Base-by-base conservation (phyloP, 345 rosid genomes). In the Citrus hindsii region DNA sequence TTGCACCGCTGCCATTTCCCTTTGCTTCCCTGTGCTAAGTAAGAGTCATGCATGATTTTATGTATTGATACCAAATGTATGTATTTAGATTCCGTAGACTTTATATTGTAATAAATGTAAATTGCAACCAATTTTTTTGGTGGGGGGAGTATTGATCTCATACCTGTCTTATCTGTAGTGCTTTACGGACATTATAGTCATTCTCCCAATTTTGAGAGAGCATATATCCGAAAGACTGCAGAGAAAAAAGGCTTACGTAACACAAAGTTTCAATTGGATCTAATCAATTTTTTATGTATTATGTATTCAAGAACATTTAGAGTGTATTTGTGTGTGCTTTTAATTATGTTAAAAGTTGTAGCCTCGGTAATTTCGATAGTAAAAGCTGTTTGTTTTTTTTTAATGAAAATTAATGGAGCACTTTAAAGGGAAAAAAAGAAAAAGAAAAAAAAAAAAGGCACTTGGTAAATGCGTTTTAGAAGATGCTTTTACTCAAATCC, bases 141-240 rank as follows among this genome's bases (percentile, higher is more conserved):
- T 0, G 46, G 46, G 12, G 13, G 13, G 46, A 9, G 48, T 42
- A 24, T 18, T 60, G 7, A 30, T 67, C 55, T 67, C 76, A 25
- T 79, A 89, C 93, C 87, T 89, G 71, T 65, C 84, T 77, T 24
- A 89, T 46, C 13, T 69, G 75, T 42, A 87, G 89, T 8, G 90
- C 86, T n/a, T 82, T 69, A 2, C 62, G 83, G 59, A 87, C 91
- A 19, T 67, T 69, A 24, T 80, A 46, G 22, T 89, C 79, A 13
- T 87, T 81, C n/a, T 19, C 74, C 92, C 92, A 88, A 32, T 71
- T 75, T 10, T 59, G 5, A 32, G 83, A 72, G 4, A 89, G 86
- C 68, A 81, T 70, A 79, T 84, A 85, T 4, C 73, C 58, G 9
- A 84, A 86, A 73, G 58, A 21, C 91, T 89, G 75, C 71, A 38